Percentiles rank a stretch among this genome's conserved stretches.
These are phyloP conservation scores for Pyrenochaeta sp. DNA, from an alignment of 2,329 filamentous ascomycete genomes.

Conservation along the genomic window DNA sequence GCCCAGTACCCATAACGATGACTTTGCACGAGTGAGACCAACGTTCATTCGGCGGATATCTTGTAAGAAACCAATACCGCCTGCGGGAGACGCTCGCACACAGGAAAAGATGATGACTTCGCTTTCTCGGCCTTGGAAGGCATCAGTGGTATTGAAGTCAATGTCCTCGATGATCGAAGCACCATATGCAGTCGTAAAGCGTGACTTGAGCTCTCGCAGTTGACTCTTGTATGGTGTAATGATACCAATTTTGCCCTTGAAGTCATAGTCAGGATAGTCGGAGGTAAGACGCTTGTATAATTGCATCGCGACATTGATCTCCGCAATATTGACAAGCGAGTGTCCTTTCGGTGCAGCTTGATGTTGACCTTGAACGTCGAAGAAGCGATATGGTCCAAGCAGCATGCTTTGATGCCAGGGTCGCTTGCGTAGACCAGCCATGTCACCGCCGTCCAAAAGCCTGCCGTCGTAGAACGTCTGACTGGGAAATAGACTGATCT, in stretches of 20 bases:
- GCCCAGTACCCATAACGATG: constrained; percentile 93
- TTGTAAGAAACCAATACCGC: constrained; percentile 97
- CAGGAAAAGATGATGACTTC: constrained; percentile 99
- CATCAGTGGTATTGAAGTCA: constrained; percentile 99
- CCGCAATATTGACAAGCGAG: constrained; percentile 87
- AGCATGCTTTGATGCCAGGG: constrained; percentile 86
- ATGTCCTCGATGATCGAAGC: constrained; percentile 77
- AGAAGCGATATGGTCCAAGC: constrained; percentile 94
- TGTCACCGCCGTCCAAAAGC: constrained; percentile 83
- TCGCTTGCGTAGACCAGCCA: constrained; percentile 76
- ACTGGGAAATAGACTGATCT: constrained; percentile 92
- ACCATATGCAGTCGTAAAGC: constrained; percentile 78
- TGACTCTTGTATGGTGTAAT: constrained; percentile 99
- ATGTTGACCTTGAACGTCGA: constrained; percentile 91
- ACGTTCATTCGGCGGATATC: constrained; percentile 99
- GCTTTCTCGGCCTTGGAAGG: constrained; percentile 95
- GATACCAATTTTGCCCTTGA: constrained; percentile 87
- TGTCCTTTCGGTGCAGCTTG: constrained; percentile 82
- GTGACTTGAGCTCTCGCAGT: constrained; percentile 77
- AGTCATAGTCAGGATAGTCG: constrained; percentile 74
- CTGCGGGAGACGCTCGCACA: constrained; percentile 88
- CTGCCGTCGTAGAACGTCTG: constrained; percentile 89
- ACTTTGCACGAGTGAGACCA: constrained; percentile 94
- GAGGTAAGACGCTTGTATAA: constrained; percentile 80
- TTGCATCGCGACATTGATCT: constrained; percentile 85